Evolutionary conservation across 192 early-diverging fungal species (phyloP), one percentile per base, ranked within the genome.

Genomic region (Mortierella hygrophila): DNA sequence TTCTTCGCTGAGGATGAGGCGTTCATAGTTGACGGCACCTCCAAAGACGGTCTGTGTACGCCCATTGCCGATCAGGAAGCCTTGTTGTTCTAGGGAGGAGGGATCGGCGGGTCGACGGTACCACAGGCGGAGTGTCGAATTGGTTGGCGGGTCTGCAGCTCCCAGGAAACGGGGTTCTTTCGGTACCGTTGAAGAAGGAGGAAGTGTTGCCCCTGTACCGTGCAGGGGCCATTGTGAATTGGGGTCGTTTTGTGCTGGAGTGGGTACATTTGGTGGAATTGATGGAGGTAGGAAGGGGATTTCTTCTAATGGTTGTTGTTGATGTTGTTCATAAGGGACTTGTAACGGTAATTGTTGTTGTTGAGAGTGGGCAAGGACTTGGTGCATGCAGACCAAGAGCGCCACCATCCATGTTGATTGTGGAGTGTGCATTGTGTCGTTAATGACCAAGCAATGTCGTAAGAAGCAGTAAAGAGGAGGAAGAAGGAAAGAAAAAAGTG

Each of bases 21-120:
- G 77, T 20, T 78, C 77, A 18, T 55, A 44, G n/a, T 78, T 78
- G 69, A 78, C 40, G 29, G 55, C 26, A 4, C 77, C 77, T 9
- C 47, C 47, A n/a, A 72, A 41, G 7, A 78, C 37, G 42, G 57
- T 70, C 40, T 78, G 77, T 18, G 47, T 42, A 13, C 57, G 68
- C 3, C 77, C 77, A 69, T 78, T 78, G 46, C 77, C 77, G 69
- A 78, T 71, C 16, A 78, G 41, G 2, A 78, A 29, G 15, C 49
- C 49, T 20, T 38, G 49, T 23, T 71, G 55, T 23, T 47, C 68
- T 10, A 69, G 7, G 5, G 77, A 71, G 10, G 60, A 32, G 13
- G 3, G 2, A 0, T 16, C 40, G 0, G 77, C 77, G 21, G 77
- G 49, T 16, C 26, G 41, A 29, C 69, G 42, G 41, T 78, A 78